Evolutionary conservation across 2,329 filamentous ascomycete species (phyloP).

Genomic region (Aspergillus caelatus): DNA sequence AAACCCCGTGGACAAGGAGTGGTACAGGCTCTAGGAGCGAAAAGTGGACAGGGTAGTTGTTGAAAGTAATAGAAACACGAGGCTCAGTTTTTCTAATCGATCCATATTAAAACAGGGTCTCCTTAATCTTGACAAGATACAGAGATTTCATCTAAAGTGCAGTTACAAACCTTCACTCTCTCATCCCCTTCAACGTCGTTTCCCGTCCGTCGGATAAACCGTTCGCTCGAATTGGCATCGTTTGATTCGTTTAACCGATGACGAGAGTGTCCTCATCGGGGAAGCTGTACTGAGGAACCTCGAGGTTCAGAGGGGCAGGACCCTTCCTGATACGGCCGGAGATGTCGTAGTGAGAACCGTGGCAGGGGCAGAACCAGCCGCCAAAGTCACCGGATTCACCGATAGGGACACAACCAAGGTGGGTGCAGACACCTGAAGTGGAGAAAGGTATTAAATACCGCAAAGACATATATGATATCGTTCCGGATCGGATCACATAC

Average conservation of each 20-base stretch:
- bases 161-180: constrained; percentile 23
- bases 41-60: constrained; percentile 6
- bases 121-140: constrained; percentile 40
- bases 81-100: constrained; percentile 35
- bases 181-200: constrained; percentile 12
- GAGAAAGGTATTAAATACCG: constrained; percentile 2
- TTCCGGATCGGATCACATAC: constrained; percentile 52
- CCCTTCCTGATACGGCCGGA: constrained; percentile 97
- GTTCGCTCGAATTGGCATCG: neutral
- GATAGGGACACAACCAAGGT: constrained; percentile 98
- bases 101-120: constrained; percentile 45
- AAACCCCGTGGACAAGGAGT: constrained; percentile 15
- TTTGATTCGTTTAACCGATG: constrained; percentile 73
- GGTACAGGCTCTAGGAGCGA: constrained; percentile 22
- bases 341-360: constrained; percentile 99
- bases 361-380: constrained; percentile 99
- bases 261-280: constrained; percentile 83
- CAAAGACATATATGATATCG: neutral
- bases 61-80: constrained; percentile 26
- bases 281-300: constrained; percentile 92
- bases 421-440: constrained; percentile 88
- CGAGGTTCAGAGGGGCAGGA: constrained; percentile 94
- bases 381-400: constrained; percentile 97
- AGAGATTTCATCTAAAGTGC: constrained; percentile 37
- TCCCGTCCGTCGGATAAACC: constrained; percentile 6